Conservation (phyloP, 31 red algal genomes). For the Endocladia muricata region DNA sequence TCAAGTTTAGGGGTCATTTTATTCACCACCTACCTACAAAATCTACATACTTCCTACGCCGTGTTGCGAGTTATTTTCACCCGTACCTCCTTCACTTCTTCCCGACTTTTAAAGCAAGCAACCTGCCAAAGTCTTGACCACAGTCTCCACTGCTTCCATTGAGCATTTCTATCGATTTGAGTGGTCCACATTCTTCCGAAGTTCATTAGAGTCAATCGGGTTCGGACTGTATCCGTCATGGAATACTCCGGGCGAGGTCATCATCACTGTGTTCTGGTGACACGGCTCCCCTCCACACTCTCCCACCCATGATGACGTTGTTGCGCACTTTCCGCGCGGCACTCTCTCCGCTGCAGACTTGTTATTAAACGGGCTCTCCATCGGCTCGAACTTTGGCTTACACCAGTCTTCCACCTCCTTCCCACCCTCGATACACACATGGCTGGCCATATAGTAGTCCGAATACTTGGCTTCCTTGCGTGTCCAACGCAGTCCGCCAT, state of each 20-base stretch:
- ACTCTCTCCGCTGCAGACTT: not conserved
- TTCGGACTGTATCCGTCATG: not conserved
- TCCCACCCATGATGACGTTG: not conserved
- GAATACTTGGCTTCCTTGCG: not conserved
- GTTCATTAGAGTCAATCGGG: not conserved
- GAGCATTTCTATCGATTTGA: too few relatives aligned
- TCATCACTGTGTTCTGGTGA: not conserved
- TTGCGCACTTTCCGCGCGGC: not conserved
- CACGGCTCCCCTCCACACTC: not conserved
- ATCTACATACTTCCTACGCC: too few relatives aligned
- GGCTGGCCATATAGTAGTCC: not conserved
- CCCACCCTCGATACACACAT: constrained; percentile 13
- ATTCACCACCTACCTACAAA: too few relatives aligned
- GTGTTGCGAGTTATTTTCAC: too few relatives aligned
- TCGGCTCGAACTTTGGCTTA: not conserved
- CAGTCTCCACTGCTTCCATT: too few relatives aligned
- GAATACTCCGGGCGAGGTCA: not conserved
- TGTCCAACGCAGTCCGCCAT: constrained; percentile 12
- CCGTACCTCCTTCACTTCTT: too few relatives aligned
- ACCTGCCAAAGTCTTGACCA: too few relatives aligned
- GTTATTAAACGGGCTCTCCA: not conserved
- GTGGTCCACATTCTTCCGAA: too few relatives aligned
- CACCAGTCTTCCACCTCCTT: not conserved
- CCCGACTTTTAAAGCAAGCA: too few relatives aligned
- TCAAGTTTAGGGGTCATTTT: too few relatives aligned